Base-by-base conservation (phyloP, 805 yeast species). In the Starmerella tilneyi region DNA sequence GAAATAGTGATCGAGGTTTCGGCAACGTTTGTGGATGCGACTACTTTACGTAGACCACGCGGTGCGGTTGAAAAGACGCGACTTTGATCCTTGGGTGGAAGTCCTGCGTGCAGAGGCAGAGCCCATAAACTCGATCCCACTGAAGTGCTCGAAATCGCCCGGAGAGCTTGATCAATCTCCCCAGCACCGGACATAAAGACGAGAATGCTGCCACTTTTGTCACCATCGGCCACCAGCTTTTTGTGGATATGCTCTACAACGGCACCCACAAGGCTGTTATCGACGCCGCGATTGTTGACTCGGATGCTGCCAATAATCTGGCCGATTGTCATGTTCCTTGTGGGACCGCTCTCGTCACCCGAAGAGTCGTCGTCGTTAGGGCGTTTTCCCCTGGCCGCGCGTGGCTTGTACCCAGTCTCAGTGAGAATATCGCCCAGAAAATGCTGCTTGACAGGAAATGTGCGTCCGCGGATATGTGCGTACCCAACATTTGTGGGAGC, bases 1-100 rank as follows among this genome's bases (percentile, higher is more conserved):
- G 95, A 84, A 45, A 89, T 89, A 1, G 98, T 89, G 52, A 89
- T 86, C 13, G 98, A 89, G 0, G 98, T 89, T 64, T 89, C 98
- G 0, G 98, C 98, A 48, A 89, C 84, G 59, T 89, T 88, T 0
- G 98, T 89, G 1, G 95, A 76, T 0, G 82, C 89, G 11, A 89
- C 86, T 30, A 89, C 73, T 55, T 89, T 89, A 51, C 96, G 70
- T 33, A 56, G 53, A 12, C 78, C 79, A 0, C 48, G 52, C 0
- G 77, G 73, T 3, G 84, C 75, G 2, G 55, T 53, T 32, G 63
- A 67, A 60, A 89, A 89, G 1, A 88, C 94, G 28, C 71, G 68
- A 38, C 79, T 77, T 57, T 89, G 98, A 28, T 88, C 96, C 12
- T 71, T 70, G 0, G 96, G 83, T 2, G 84, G 69, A 43, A 89